A percentile compares a stretch with the other conserved stretches of the same genome.
Conservation (phyloP, 208 protist genomes). For the Wallacemonas rigidus region DNA sequence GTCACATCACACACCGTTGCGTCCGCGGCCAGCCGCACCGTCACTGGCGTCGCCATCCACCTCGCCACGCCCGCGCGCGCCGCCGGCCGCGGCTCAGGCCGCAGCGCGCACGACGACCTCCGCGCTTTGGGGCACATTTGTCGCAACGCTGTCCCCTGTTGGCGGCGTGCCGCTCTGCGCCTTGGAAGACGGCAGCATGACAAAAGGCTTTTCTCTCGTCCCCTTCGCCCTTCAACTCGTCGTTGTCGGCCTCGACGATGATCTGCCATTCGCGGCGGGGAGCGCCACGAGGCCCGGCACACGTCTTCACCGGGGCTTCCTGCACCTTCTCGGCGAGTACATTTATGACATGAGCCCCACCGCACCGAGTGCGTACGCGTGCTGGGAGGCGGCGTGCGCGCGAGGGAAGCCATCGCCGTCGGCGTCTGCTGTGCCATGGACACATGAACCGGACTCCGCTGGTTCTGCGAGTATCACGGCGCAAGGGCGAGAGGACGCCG, state of each 20-base stretch:
- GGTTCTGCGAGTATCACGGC: no score
- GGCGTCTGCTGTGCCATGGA: no score
- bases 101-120: not conserved
- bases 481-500: no score
- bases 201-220: slow-evolving; percentile 34
- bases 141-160: slow-evolving; percentile 44
- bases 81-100: not conserved
- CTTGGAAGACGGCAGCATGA: slow-evolving; percentile 42
- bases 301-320: slow-evolving; percentile 7
- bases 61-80: not conserved
- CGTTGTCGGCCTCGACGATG: slow-evolving; percentile 47
- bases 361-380: slow-evolving; percentile 11
- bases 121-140: slow-evolving; percentile 48
- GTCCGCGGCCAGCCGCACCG: not conserved
- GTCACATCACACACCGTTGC: no score
- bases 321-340: slow-evolving; percentile 18
- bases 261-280: not conserved
- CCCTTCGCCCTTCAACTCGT: slow-evolving; percentile 54
- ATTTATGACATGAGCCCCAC: slow-evolving; percentile 7
- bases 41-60: not conserved
- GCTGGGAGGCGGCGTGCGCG: not conserved
- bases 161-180: slow-evolving; percentile 46
- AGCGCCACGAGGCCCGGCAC: slow-evolving; percentile 4
- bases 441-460: no score
- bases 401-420: not conserved